Percentiles rank a stretch among this genome's conserved stretches.
Evolutionary conservation across 228 moss, liverwort and hornwort genomes (phyloP).

Genomic region (Sphagnum fallax): DNA sequence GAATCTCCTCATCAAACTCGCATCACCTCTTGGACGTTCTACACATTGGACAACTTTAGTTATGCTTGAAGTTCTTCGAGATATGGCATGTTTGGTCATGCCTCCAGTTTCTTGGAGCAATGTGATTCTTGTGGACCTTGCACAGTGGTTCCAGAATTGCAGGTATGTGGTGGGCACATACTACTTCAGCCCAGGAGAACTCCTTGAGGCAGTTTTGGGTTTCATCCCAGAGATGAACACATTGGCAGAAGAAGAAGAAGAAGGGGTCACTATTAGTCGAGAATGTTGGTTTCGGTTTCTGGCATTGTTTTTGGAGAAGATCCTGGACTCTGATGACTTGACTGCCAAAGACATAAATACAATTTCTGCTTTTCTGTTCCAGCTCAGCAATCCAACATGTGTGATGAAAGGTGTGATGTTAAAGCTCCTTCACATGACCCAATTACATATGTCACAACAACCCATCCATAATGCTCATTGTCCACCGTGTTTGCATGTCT

Average conservation of each 20-base stretch:
- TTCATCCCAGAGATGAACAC: conserved; percentile 20
- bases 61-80: conserved; percentile 36
- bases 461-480: neutral
- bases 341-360: conserved; percentile 28
- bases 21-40: conserved; percentile 29
- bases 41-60: conserved; percentile 27
- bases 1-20: conserved; percentile 32
- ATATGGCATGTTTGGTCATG: conserved; percentile 26
- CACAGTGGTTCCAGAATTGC: conserved; percentile 22
- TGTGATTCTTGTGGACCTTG: conserved; percentile 16
- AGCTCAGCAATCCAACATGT: conserved; percentile 15
- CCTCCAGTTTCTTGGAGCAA: conserved; percentile 19
- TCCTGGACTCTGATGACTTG: conserved; percentile 20
- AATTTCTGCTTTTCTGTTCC: conserved; percentile 32
- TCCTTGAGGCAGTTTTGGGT: conserved; percentile 29
- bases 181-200: conserved; percentile 26
- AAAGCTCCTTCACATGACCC: conserved; percentile 26
- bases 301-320: conserved; percentile 31
- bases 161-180: conserved; percentile 6
- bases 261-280: neutral
- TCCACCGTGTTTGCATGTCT: conserved; percentile 34
- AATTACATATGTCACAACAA: conserved; percentile 4
- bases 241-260: conserved; percentile 8
- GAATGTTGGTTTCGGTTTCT: conserved; percentile 32
- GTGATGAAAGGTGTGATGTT: conserved; percentile 33